These are phyloP conservation scores for Rhododendron griersonianum DNA, from an alignment of 148 eudicot species.

Conservation along the genomic window DNA sequence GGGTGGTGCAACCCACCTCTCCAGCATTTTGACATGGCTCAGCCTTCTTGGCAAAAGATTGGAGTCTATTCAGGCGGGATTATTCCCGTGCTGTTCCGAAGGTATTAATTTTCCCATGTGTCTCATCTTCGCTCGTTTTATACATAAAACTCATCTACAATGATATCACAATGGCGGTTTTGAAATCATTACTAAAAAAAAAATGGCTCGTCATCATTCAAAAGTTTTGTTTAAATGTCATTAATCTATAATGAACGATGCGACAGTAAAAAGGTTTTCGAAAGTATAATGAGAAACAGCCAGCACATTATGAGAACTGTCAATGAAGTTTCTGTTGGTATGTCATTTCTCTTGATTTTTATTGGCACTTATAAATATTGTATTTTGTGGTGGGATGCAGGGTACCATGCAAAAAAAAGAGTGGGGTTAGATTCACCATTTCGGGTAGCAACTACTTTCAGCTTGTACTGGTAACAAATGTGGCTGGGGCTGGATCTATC, in stretches of 20 bases:
- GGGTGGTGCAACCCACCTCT: slow-evolving; percentile 99
- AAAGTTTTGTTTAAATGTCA: no score
- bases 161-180: not conserved
- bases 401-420: slow-evolving; percentile 72
- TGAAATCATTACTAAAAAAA: not conserved
- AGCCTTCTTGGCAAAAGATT: slow-evolving; percentile 95
- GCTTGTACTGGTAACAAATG: slow-evolving; percentile 63
- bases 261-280: no score
- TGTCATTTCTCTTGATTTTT: not conserved
- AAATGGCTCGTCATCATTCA: not conserved
- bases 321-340: not conserved
- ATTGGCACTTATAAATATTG: not conserved
- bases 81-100: slow-evolving; percentile 69
- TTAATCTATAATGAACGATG: no score
- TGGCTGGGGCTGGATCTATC: slow-evolving; percentile 76
- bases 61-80: slow-evolving; percentile 80
- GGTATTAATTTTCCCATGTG: slow-evolving; percentile 27
- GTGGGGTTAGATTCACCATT: slow-evolving; percentile 84
- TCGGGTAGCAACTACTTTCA: slow-evolving; percentile 85
- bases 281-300: not conserved
- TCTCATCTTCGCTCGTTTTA: not conserved
- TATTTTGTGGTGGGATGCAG: slow-evolving; percentile 22
- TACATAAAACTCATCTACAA: not conserved
- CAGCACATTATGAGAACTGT: not conserved
- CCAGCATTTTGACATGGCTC: slow-evolving; percentile 95